Percentiles rank a stretch among this genome's conserved stretches.
These are phyloP conservation scores for Lachancea waltii DNA, from an alignment of 805 yeast genomes.

Conservation along the genomic window DNA sequence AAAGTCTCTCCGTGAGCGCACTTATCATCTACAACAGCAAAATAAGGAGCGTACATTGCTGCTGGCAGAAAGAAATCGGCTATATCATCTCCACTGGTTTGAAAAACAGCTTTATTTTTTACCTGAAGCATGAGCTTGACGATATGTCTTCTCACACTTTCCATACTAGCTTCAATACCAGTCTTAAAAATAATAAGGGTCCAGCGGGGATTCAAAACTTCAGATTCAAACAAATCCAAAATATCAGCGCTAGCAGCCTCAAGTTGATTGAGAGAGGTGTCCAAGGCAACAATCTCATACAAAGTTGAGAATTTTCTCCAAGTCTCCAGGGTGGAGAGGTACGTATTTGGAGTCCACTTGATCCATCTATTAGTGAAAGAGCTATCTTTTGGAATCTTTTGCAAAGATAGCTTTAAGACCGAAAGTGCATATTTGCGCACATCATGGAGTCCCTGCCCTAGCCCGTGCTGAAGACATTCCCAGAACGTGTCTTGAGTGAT, in stretches of 20 bases:
- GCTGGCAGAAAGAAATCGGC: conserved; percentile 47
- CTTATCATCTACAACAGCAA: conserved; percentile 35
- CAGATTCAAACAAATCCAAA: conserved; percentile 41
- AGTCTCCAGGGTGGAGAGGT: conserved; percentile 32
- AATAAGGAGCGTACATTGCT: conserved; percentile 58
- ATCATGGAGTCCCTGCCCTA: conserved; percentile 54
- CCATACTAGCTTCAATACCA: conserved; percentile 72
- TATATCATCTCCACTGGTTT: conserved; percentile 35
- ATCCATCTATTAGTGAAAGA: conserved; percentile 11
- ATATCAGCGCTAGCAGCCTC: conserved; percentile 69
- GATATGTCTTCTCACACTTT: conserved; percentile 62
- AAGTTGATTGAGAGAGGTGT: conserved; percentile 80
- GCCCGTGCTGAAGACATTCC: conserved; percentile 48
- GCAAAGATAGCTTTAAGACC: conserved; percentile 55
- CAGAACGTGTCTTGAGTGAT: conserved; percentile 40
- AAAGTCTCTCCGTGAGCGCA: conserved; percentile 59
- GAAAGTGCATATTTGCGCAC: conserved; percentile 63
- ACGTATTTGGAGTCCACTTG: conserved; percentile 25
- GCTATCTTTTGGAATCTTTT: conserved; percentile 30
- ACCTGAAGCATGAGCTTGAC: conserved; percentile 50
- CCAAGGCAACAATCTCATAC: conserved; percentile 75
- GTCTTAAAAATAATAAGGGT: conserved; percentile 65
- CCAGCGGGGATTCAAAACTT: conserved; percentile 64
- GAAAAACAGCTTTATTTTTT: conserved; percentile 41
- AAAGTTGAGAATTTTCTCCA: conserved; percentile 74